Conservation (phyloP, 768 basidiomycete species). For the Dioszegia hungarica region DNA sequence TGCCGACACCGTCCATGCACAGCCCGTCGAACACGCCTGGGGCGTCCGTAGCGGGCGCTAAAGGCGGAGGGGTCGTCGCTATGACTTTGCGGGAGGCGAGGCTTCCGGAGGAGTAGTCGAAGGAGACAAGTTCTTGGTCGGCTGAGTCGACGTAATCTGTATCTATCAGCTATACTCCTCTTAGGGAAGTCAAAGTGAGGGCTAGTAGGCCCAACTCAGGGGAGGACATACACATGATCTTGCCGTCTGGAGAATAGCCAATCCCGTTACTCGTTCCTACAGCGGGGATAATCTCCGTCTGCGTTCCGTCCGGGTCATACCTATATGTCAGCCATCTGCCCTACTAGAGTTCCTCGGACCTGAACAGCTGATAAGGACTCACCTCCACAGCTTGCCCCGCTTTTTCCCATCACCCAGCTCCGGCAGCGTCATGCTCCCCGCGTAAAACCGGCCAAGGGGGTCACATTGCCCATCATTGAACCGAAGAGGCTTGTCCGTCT, state of each 20-base stretch:
- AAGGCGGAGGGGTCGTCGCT: constrained; percentile 17
- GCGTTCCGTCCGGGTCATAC: constrained; percentile 35
- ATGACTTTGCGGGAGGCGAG: constrained; percentile 24
- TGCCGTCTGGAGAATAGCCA: constrained; percentile 40
- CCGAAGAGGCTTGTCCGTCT: constrained; percentile 18
- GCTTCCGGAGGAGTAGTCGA: constrained; percentile 31
- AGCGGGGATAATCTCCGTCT: constrained; percentile 24
- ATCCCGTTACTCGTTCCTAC: constrained; percentile 42
- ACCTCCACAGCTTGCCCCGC: constrained; percentile 29
- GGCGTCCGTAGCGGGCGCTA: constrained; percentile 9
- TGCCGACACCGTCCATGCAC: constrained; percentile 37
- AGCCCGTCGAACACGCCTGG: constrained; percentile 41
- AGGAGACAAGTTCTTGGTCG: constrained; percentile 20
- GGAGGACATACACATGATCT: constrained; percentile 39
- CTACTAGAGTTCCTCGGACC: background rate
- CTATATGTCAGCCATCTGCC: constrained; percentile 15
- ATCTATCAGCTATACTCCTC: constrained; percentile 1
- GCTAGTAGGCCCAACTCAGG: too few relatives aligned
- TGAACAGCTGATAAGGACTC: background rate
- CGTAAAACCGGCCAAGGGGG: constrained; percentile 38
- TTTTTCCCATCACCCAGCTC: constrained; percentile 13
- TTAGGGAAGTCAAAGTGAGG: too few relatives aligned
- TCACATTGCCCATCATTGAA: constrained; percentile 47
- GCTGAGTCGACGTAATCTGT: constrained; percentile 46
- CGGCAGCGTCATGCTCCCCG: constrained; percentile 27